A percentile compares a stretch with the other conserved stretches of the same genome.
Conservation (phyloP, 208 protist species). For the Lotmaria passim region DNA sequence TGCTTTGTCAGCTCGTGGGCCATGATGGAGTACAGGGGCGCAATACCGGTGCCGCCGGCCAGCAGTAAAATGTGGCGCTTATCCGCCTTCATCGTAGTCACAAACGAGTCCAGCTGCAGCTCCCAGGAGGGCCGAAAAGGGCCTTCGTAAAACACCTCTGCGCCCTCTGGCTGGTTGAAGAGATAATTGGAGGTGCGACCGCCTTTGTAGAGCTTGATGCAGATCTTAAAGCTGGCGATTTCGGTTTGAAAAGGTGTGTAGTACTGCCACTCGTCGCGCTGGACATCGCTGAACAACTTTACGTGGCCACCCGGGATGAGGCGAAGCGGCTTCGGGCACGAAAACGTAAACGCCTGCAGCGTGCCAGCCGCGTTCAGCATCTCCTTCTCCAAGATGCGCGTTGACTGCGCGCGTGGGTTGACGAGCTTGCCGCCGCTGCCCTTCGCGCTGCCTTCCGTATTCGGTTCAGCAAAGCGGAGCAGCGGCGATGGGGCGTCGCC, state of each 20-base stretch:
- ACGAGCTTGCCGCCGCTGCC: background rate
- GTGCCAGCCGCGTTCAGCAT: constrained; percentile 19
- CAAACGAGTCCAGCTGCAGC: constrained; percentile 37
- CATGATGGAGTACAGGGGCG: constrained; percentile 68
- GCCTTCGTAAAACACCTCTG: constrained; percentile 57
- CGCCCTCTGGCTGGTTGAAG: constrained; percentile 43
- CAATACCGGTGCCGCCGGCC: constrained; percentile 67
- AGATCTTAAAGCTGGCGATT: constrained; percentile 60
- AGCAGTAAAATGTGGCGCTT: constrained; percentile 62
- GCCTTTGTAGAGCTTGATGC: constrained; percentile 53
- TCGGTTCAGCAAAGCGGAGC: background rate
- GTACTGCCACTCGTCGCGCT: constrained; percentile 29
- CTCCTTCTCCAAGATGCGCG: constrained; percentile 39
- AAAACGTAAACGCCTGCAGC: constrained; percentile 52
- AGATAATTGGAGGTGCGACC: constrained; percentile 53
- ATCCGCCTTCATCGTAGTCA: constrained; percentile 25
- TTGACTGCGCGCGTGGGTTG: constrained; percentile 15
- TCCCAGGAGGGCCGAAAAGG: constrained; percentile 57
- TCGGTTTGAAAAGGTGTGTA: constrained; percentile 63
- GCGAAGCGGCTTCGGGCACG: constrained; percentile 37
- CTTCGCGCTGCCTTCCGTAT: background rate
- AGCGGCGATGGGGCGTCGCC: constrained; percentile 25
- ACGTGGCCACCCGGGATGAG: constrained; percentile 66
- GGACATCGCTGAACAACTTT: constrained; percentile 43
- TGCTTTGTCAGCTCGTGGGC: constrained; percentile 43